Evolutionary conservation across 257 asterid species (phyloP), one percentile per base, ranked within the genome.

Genomic region (Gardenia jasminoides): DNA sequence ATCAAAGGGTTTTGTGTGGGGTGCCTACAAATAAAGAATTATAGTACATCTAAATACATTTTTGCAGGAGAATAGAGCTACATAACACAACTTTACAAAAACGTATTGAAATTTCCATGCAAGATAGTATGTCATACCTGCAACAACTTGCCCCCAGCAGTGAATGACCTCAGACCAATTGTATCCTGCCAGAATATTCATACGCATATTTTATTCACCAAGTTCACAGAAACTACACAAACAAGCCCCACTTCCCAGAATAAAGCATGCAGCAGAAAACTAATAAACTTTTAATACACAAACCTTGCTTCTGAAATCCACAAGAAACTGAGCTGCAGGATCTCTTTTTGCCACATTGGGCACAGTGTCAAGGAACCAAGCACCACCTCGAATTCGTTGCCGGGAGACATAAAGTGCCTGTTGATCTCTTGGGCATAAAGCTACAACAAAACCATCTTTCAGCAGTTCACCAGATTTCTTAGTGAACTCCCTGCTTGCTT

Each of bases 291-390:
- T 19, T 76, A 26, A 75, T 78, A 44, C n/a, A 83, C 88, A 72
- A 54, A 93, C 99, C 99, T 94, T 92, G 93, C 87, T 90, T 80
- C 95, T 88, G 83, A 87, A 87, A 69, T 88, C 99, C 76, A 94
- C 93, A 65, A 96, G 94, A 86, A 96, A 94, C 85, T 96, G 99
- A 77, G 99, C 94, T 39, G 98, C 97, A 76, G 99, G 99, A 87
- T 96, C 99, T 84, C 97, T 92, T 90, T 90, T 93, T 68, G 98
- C 86, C 26, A 94, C 94, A 82, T 88, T 90, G 31, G 97, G 83
- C 89, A 90, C 80, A 22, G 98, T 86, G 80, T 96, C 99, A 44
- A 96, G 92, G 89, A 96, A 94, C 99, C 99, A 96, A 61, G 97
- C 99, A 72, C 99, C 98, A 12, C 98, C 99, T 86, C 92, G 80